Evolutionary conservation across 1,139 yeast species (phyloP), one percentile per base, ranked within the genome.

Genomic region (Protomyces lactucae-debilis): DNA sequence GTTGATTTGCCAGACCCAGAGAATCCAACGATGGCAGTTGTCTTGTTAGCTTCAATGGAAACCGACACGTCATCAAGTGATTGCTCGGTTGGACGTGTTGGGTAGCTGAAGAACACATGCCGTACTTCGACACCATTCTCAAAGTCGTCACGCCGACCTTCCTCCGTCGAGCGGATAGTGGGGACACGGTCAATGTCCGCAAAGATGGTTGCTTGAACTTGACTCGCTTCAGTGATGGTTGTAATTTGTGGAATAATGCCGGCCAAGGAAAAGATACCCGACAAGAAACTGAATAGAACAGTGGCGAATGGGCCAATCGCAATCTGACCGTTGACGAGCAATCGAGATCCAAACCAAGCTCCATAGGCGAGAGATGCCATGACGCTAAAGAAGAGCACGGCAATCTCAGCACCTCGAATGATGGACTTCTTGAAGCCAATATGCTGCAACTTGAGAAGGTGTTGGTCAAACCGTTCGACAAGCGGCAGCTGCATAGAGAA

Each of bases 1-100:
- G 96, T 88, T 0, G 93, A 85, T 74, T 89, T 89, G 0, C 96
- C 96, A 23, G 85, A 81, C 0, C 96, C 96, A 4, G 95, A 87
- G 65, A 80, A 83, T 0, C 96, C 96, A 12, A 85, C 82, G 3
- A 89, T 73, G 0, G 87, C 91, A 48, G 86, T 77, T 0, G 82
- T 78, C 67, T 83, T 81, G 48, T 82, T 80, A 18, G 75, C 73
- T 1, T 71, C 64, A 1, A 89, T 72, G 0, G 67, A 64, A 55
- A 88, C 77, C 48, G 82, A 77, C 71, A 91, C 80, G 10, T 83
- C 82, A 25, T 84, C 76, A 72, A 91, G 85, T 21, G 92, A 85
- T 28, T 36, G 43, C 25, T 45, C 46, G 4, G 55, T 14, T 2
- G 59, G 59, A 6, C 64, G 59, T 12, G 59, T 45, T 6, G 70